Evolutionary conservation across 768 basidiomycete genomes (phyloP), one percentile per base, ranked within the genome.

Genomic region (Pisolithus orientalis): DNA sequence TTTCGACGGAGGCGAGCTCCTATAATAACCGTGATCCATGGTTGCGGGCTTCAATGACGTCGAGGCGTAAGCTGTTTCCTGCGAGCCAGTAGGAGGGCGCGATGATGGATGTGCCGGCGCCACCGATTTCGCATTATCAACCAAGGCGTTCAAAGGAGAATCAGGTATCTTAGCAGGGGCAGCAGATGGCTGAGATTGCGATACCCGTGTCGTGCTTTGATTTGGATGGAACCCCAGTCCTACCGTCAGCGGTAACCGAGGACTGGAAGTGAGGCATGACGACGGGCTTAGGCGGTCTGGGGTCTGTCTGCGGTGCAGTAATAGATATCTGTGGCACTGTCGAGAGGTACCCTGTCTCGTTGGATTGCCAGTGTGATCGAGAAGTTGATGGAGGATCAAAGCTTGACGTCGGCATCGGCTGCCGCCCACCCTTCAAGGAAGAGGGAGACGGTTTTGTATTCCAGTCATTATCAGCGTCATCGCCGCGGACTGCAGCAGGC

Each of bases 1-100:
- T 37, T 39, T 61, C 3, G 60, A 59, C n/a, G 54, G 62, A 9
- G 62, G 66, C 6, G 60, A 62, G n/a, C 51, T 51, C 47, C 45
- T 59, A 28, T 51, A 46, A 45, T 44, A 38, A 48, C 40, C 25
- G 37, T 57, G 59, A 13, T 60, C 57, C 5, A 47, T 53, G 37
- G 42, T 42, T 17, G 37, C 43, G 11, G 51, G 17, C 40, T 55
- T 62, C n/a, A 44, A 7, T 21, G 44, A 42, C n/a, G 24, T 21
- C 14, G 38, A 38, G 21, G 47, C 21, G 39, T 32, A 47, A 39
- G 47, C 9, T 5, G 44, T 24, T 11, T 48, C 28, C 42, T 55
- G 58, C 25, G 44, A 51, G 14, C 50, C 16, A 21, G 53, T 58
- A 21, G 43, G 32, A 47, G 48, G 47, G 27, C 57, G 59, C 39